phyloP scores from a whole-genome alignment of 202 grass and related monocot species.

The Digitaria exilis region DNA sequence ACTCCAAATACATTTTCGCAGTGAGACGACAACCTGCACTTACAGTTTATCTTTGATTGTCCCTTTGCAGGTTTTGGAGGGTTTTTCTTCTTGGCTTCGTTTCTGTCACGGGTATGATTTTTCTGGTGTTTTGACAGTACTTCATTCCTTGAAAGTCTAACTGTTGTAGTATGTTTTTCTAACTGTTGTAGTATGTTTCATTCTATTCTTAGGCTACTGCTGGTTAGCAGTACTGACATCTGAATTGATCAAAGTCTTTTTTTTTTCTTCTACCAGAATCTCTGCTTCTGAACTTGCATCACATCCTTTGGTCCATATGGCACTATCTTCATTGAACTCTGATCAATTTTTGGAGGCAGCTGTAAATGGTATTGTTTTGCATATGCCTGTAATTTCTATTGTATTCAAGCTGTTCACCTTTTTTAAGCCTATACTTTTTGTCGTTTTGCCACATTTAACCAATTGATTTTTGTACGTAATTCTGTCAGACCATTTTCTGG shows the following conservation, averaged over 20 bases:
- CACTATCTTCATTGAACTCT: conserved; percentile 80
- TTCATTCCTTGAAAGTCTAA: conserved; percentile 39
- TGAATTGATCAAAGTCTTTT: conserved; percentile 37
- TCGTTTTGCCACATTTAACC: background rate
- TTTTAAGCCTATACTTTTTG: conserved; percentile 10
- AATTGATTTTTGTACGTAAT: background rate
- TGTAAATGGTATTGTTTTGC: conserved; percentile 83
- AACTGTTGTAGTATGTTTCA: conserved; percentile 21
- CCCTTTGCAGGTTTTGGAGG: conserved; percentile 79
- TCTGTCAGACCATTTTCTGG: conserved; percentile 6
- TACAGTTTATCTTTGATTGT: conserved; percentile 27
- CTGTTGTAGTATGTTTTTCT: conserved; percentile 30
- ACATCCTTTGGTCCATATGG: conserved; percentile 81
- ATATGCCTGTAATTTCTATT: conserved; percentile 32
- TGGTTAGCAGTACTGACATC: conserved; percentile 5
- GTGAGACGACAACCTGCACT: conserved; percentile 4
- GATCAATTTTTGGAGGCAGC: conserved; percentile 82
- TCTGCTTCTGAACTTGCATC: conserved; percentile 73
- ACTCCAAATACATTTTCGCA: conserved; percentile 26
- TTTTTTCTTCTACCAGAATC: conserved; percentile 66
- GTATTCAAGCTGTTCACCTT: conserved; percentile 20
- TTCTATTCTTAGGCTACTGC: conserved; percentile 30
- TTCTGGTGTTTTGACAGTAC: conserved; percentile 40
- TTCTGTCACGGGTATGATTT: conserved; percentile 84
- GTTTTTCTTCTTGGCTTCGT: conserved; percentile 95